These are phyloP conservation scores for Cinnamomum micranthum DNA, from an alignment of 164 flowering plant genomes.

Conservation along the genomic window DNA sequence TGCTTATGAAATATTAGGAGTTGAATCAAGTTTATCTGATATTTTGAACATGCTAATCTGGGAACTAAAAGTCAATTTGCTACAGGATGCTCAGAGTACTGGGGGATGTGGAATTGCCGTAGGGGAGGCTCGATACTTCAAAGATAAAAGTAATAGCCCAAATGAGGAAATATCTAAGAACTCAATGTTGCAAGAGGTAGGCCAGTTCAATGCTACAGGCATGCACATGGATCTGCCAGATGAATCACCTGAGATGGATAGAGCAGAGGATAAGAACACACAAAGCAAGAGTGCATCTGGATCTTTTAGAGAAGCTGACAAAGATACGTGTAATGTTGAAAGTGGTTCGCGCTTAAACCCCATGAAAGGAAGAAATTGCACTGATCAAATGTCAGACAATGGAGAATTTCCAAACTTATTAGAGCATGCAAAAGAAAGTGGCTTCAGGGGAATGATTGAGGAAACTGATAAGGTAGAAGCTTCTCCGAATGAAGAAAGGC, in stretches of 20 bases:
- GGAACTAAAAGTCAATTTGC: conserved; percentile 12
- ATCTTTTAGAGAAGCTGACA: conserved; percentile 37
- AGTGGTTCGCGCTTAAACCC: conserved; percentile 73
- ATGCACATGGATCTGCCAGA: conserved; percentile 23
- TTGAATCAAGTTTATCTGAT: neutral
- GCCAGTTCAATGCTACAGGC: conserved; percentile 15
- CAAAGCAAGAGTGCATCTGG: conserved; percentile 23
- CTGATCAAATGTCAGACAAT: conserved; percentile 33
- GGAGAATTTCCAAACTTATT: conserved; percentile 27
- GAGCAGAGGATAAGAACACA: conserved; percentile 24
- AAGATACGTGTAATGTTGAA: conserved; percentile 47
- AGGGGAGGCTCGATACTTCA: conserved; percentile 32
- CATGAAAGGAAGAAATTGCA: conserved; percentile 39
- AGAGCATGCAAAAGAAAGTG: conserved; percentile 35
- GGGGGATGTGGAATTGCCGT: conserved; percentile 22
- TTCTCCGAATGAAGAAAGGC: conserved; percentile 52
- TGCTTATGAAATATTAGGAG: neutral
- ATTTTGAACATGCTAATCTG: neutral
- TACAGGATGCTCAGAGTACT: conserved; percentile 46
- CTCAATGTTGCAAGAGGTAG: conserved; percentile 39
- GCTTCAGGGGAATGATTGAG: conserved; percentile 22
- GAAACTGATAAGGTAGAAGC: conserved; percentile 51
- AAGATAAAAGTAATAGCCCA: conserved; percentile 26
- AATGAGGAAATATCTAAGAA: conserved; percentile 51
- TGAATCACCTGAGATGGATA: conserved; percentile 21